Conservation (phyloP, 345 rosid genomes). For the Hypericum perforatum region DNA sequence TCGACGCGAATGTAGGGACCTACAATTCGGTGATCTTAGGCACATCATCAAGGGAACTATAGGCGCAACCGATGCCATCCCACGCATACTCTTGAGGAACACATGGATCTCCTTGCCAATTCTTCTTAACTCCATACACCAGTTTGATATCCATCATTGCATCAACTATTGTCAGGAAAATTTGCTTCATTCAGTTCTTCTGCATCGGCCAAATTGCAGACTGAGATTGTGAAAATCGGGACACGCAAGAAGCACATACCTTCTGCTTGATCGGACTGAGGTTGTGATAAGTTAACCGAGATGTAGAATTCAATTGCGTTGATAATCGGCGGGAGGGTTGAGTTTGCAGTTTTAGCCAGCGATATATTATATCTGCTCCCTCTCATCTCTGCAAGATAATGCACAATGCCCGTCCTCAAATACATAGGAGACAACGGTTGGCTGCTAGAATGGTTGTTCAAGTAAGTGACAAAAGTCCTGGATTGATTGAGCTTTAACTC, state of each 20-base stretch:
- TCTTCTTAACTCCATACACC: slow-evolving; percentile 4
- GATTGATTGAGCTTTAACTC: too few species aligned
- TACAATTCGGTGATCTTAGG: slow-evolving; percentile 31
- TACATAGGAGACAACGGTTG: too few species aligned
- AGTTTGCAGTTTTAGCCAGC: too few species aligned
- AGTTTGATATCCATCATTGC: slow-evolving; percentile 12
- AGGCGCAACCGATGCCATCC: slow-evolving; percentile 19
- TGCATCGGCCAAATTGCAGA: too few species aligned
- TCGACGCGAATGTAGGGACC: slow-evolving; percentile 2
- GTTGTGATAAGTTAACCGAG: not conserved
- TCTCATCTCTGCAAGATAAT: too few species aligned
- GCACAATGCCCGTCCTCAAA: too few species aligned
- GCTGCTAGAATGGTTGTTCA: too few species aligned
- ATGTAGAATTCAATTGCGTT: slow-evolving; percentile 15
- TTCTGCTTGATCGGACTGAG: slow-evolving; percentile 14
- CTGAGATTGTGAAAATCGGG: not conserved
- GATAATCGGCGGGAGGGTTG: slow-evolving; percentile 17
- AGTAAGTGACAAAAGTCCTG: too few species aligned
- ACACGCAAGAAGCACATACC: slow-evolving; percentile 1
- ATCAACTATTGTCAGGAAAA: slow-evolving; percentile 3
- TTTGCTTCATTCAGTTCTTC: too few species aligned
- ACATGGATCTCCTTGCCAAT: slow-evolving; percentile 33
- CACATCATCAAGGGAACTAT: not conserved
- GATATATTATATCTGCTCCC: too few species aligned
- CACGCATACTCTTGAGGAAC: slow-evolving; percentile 8